Evolutionary conservation across 352 stramenopile species (phyloP), one percentile per base, ranked within the genome.

Genomic region (Phytophthora uliginosa): DNA sequence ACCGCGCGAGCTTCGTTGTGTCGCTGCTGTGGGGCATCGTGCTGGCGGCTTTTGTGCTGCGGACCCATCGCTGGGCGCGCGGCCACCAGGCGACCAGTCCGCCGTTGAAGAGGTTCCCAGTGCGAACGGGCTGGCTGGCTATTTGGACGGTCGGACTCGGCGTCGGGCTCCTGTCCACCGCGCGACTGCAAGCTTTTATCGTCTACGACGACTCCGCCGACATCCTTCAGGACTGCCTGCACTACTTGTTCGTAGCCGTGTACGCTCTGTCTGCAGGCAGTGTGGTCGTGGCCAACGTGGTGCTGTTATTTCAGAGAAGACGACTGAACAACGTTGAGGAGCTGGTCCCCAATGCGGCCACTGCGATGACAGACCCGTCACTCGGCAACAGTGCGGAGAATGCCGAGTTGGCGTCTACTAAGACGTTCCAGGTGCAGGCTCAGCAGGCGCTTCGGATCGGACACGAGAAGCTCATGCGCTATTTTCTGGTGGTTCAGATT

Each of bases 21-120:
- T 85, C 70, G 17, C 60, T 92, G 17, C 60, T 92, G 8, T 89
- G 83, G 85, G 71, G 78, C 1, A 64, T 79, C n/a, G 66, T 88
- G 28, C 69, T 91, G 47, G 72, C 85, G 20, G 26, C 73, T 22
- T 92, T 87, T 26, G 80, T 89, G 20, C 47, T 92, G 18, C 26
- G 76, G 1, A 76, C 71, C 20, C 76, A 82, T 45, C 40, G 48
- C 10, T 70, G 63, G 47, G 38, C 47, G 3, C 55, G 40, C 7
- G 61, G 45, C 8, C 54, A 69, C 20, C 34, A 66, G 13, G 34
- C 45, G 0, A 73, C 63, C 4, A 78, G 53, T 58, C 63, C 60
- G 0, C 60, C 72, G 0, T 59, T 77, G 33, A 75, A 63, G 62
- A 63, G 48, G 1, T 90, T 92, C 53, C 71, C 81, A 20, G 83